Base-by-base conservation (phyloP, 371 early-diverging fungal species). In the Apophysomyces ossiformis region DNA sequence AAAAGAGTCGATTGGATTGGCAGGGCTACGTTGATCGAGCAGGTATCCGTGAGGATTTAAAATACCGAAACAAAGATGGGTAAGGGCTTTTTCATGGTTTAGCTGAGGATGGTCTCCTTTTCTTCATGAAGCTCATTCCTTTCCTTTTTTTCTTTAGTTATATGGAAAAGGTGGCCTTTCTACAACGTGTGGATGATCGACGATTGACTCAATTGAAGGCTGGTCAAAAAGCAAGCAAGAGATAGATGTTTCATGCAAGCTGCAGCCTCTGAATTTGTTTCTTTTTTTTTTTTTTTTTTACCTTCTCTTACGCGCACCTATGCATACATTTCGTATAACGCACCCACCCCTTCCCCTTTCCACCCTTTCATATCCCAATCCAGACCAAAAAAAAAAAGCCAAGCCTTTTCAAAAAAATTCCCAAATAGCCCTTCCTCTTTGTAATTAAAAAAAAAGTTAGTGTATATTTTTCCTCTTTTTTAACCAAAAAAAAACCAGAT, bases 1-100 rank as follows among this genome's bases (percentile, higher is more conserved):
- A 92, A 50, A 88, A 90, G 64, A 87, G 88, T 43, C 89, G 88
- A 65, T 61, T 87, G 68, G 90, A 92, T 67, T 90, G 90, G 92
- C 82, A 87, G 61, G 74, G 74, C 13, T 89, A 82, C 75, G 90
- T 90, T 26, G 86, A 87, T 36, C 79, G 79, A 47, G 86, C 85
- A 68, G 89, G 90, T 1, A 88, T 89, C 45, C 84, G 78, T 16
- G 90, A 90, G 39, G 85, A 87, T 32, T 66, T 92, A 38, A 85
- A 86, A 64, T 87, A 87, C 63, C 85, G 83, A 57, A 89, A 90
- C 59, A 90, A 90, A 73, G 89, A 89, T 67, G 90, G 90, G 61
- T 84, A 75, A 45, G 70, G 65, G 13, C 36, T 57, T 57, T 13
- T 35, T 18, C 15, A n/a, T 37, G 35, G 6, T 13, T 46, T 32